These are phyloP conservation scores for Calonectria leucothoes DNA, from an alignment of 2,329 filamentous ascomycete genomes.

Conservation along the genomic window DNA sequence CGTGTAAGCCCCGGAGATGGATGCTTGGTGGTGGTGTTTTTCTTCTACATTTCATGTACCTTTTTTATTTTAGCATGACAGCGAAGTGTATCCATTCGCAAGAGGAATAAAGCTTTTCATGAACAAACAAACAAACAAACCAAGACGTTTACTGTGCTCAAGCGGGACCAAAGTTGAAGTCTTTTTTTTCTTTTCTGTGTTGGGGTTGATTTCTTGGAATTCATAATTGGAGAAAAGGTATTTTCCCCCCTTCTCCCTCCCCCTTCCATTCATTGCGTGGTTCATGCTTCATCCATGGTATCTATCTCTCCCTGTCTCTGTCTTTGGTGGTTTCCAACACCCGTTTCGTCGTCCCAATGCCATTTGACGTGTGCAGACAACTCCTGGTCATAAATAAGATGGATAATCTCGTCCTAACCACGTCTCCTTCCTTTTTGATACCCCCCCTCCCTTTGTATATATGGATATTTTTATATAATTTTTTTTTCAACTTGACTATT, in stretches of 20 bases:
- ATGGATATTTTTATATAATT: too few species aligned
- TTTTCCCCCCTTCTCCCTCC: background rate
- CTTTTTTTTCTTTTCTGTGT: background rate
- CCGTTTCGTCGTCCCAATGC: background rate
- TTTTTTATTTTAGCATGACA: conserved; percentile 23
- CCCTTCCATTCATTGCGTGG: background rate
- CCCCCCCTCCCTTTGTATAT: too few species aligned
- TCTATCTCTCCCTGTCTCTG: too few species aligned
- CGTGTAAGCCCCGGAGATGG: background rate
- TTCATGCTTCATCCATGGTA: conserved; percentile 1
- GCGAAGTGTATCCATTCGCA: background rate
- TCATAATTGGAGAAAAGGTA: background rate
- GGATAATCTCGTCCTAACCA: background rate
- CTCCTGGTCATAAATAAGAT: background rate
- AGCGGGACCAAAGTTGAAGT: background rate
- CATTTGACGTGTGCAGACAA: background rate
- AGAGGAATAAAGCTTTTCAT: conserved; percentile 5
- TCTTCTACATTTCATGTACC: conserved; percentile 11
- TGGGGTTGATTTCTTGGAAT: background rate
- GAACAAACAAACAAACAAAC: background rate
- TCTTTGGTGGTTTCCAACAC: background rate
- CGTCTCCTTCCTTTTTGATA: background rate
- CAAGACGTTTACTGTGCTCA: background rate
- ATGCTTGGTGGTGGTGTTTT: conserved; percentile 20
- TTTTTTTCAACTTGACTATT: background rate